Evolutionary conservation across 176 grass and related monocot genomes (phyloP).

Genomic region (Urochloa ruziziensis): DNA sequence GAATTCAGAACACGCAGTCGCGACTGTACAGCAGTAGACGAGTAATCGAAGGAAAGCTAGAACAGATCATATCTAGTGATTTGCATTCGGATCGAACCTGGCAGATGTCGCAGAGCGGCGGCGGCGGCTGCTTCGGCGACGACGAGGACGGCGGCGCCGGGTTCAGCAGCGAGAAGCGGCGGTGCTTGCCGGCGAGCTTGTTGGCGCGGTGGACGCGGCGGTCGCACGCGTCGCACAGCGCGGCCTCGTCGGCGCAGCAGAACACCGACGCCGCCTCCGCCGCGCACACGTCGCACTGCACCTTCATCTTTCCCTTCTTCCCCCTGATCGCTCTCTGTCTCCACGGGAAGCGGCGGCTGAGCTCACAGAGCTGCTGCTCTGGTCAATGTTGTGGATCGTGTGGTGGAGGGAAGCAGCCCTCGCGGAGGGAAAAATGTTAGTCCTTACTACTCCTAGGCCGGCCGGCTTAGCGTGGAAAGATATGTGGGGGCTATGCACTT

Average conservation of each 20-base stretch:
- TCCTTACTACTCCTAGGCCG: not conserved
- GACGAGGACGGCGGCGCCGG: conserved; percentile 29
- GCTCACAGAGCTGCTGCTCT: not conserved
- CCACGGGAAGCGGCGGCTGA: not conserved
- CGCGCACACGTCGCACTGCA: conserved; percentile 84
- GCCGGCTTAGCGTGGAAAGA: conserved; percentile 9
- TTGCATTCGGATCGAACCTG: too few relatives aligned
- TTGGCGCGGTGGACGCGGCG: conserved; percentile 70
- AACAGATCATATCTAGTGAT: too few relatives aligned
- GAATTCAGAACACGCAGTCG: too few relatives aligned
- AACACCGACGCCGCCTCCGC: conserved; percentile 71
- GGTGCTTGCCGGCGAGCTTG: conserved; percentile 76
- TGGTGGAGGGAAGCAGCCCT: not conserved
- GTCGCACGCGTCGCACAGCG: conserved; percentile 77
- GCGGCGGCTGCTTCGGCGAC: not conserved
- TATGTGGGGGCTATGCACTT: conserved; percentile 17
- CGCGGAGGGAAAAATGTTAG: not conserved
- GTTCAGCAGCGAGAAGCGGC: conserved; percentile 65
- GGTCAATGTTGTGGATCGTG: conserved; percentile 27
- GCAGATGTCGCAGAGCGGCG: conserved; percentile 87
- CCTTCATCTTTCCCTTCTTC: conserved; percentile 42
- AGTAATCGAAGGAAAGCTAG: too few relatives aligned
- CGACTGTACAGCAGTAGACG: too few relatives aligned
- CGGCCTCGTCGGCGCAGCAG: conserved; percentile 92
- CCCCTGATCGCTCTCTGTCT: not conserved